Percentiles rank a stretch among this genome's conserved stretches.
These are phyloP conservation scores for Termitomyces sp. DNA, from an alignment of 768 basidiomycete genomes.

Conservation along the genomic window DNA sequence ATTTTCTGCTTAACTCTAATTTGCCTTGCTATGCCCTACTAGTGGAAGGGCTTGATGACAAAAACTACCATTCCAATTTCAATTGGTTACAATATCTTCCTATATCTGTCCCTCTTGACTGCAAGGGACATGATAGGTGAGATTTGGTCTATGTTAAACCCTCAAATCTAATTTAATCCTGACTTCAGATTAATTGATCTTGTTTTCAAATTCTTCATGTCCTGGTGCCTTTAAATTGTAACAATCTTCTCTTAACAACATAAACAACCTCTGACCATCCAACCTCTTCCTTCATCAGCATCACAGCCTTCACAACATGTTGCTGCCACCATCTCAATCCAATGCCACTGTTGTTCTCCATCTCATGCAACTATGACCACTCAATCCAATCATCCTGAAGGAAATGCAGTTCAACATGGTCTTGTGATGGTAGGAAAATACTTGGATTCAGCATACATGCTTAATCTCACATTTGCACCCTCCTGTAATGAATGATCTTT, in stretches of 20 bases:
- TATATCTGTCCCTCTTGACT: constrained; percentile 34
- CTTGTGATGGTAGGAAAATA: no score
- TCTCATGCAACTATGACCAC: no score
- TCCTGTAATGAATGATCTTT: no score
- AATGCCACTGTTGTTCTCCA: no score
- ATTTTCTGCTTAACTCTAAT: constrained; percentile 35
- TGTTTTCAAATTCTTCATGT: constrained; percentile 44
- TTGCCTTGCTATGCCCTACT: constrained; percentile 37
- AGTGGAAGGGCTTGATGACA: constrained; percentile 34
- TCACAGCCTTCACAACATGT: no score
- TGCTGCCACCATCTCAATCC: no score
- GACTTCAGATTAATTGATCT: constrained; percentile 36
- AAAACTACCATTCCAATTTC: constrained; percentile 40
- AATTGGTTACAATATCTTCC: constrained; percentile 50
- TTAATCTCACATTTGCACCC: no score
- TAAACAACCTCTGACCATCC: no score
- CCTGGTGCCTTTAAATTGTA: constrained; percentile 47
- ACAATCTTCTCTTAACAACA: constrained; percentile 43
- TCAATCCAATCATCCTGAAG: no score
- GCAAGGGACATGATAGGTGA: constrained; percentile 42
- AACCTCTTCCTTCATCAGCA: no score
- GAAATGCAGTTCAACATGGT: no score
- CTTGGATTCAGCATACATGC: no score
- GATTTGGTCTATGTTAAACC: constrained; percentile 5
- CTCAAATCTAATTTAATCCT: background rate